Evolutionary conservation across 1,284 basidiomycete species (phyloP).

Genomic region (Mycena sp.): DNA sequence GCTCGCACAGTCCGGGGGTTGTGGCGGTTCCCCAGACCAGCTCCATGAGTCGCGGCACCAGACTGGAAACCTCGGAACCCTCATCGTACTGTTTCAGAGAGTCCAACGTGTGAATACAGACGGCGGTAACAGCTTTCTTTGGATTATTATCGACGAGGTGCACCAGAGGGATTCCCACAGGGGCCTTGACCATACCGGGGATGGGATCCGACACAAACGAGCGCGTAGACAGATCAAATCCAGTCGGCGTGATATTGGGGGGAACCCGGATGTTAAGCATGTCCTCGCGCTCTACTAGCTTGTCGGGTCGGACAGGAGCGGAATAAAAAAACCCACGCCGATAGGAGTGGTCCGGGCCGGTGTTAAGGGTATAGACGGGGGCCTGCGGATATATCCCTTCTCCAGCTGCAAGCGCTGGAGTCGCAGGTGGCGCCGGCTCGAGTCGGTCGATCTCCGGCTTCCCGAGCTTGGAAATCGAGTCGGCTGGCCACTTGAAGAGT

Average conservation of each 20-base stretch:
- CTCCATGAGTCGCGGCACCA: constrained; percentile 2
- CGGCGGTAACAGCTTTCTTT: not conserved
- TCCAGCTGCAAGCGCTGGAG: not conserved
- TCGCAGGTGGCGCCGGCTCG: not conserved
- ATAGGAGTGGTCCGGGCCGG: not conserved
- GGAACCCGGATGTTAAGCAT: constrained; percentile 22
- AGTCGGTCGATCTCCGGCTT: not conserved
- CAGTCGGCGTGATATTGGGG: constrained; percentile 4
- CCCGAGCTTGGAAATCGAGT: not conserved
- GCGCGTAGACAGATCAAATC: not conserved
- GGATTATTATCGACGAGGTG: constrained; percentile 14
- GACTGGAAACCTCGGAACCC: not conserved
- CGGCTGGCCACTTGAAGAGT: not conserved
- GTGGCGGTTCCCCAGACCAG: constrained; percentile 5
- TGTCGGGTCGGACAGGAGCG: not conserved
- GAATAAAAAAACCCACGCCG: constrained; percentile 18
- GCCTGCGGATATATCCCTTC: constrained; percentile 6
- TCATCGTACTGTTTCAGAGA: constrained; percentile 7
- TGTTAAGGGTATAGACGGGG: not conserved
- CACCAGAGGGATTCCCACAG: constrained; percentile 12
- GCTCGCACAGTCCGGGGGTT: constrained; percentile 5
- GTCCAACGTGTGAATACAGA: not conserved
- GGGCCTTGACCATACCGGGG: constrained; percentile 15
- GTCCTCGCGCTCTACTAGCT: not conserved
- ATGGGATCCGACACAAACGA: constrained; percentile 8